Percentiles rank a stretch among this genome's conserved stretches.
phyloP scores from a whole-genome alignment of 495 filamentous ascomycete genomes.

The Tuber melanosporum region DNA sequence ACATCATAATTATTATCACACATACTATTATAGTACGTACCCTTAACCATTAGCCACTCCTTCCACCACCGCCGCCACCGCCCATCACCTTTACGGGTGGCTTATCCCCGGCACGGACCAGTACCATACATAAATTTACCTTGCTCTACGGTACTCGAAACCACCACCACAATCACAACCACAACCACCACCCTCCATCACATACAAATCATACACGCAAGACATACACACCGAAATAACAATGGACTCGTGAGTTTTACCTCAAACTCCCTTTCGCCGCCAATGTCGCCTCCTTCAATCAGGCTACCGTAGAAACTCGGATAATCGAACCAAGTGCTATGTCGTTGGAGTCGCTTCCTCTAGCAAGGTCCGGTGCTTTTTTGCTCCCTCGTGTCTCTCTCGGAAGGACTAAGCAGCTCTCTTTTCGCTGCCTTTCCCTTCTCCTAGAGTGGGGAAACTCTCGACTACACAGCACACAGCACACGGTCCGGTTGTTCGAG shows the following conservation, averaged over 20 bases:
- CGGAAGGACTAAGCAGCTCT: background rate
- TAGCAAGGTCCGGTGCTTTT: background rate
- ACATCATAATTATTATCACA: too few species aligned
- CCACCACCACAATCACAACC: background rate
- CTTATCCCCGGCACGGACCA: background rate
- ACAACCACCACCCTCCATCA: conserved; percentile 5
- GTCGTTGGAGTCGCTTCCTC: background rate
- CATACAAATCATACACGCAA: conserved; percentile 13
- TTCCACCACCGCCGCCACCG: background rate
- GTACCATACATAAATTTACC: too few species aligned
- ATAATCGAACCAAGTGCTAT: background rate
- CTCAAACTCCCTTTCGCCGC: background rate
- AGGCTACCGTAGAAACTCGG: background rate
- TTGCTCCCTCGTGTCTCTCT: background rate
- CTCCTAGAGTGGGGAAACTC: conserved; percentile 8
- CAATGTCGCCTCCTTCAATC: background rate
- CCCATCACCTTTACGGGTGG: background rate
- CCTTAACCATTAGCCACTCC: background rate
- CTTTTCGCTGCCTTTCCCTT: background rate
- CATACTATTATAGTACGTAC: background rate
- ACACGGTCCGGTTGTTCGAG: background rate
- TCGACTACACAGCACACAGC: background rate
- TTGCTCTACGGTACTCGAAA: background rate
- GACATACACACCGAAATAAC: background rate
- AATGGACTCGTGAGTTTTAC: conserved; percentile 39